A percentile compares a stretch with the other conserved stretches of the same genome.
phyloP scores from a whole-genome alignment of 2,329 filamentous ascomycete species.

The Thielaviopsis populi region DNA sequence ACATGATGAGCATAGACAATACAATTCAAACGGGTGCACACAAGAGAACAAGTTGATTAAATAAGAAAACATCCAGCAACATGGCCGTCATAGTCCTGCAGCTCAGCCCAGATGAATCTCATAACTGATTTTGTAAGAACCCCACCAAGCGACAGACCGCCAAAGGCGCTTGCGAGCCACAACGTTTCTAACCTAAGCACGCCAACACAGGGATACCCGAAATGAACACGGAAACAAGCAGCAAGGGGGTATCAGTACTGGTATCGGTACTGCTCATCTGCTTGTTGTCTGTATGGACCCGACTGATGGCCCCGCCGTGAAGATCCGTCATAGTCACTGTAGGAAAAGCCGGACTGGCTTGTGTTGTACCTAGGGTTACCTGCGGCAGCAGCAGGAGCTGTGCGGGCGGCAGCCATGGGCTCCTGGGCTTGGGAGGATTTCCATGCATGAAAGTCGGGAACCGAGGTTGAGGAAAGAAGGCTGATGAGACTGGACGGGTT shows the following conservation, averaged over 20 bases:
- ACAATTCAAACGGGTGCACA: neutral
- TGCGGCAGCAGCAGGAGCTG: slow-evolving; percentile 25
- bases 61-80: neutral
- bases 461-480: slow-evolving; percentile 49
- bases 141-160: neutral
- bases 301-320: slow-evolving; percentile 7
- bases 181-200: neutral
- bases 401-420: slow-evolving; percentile 14
- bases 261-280: slow-evolving; percentile 13
- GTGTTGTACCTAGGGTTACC: slow-evolving; percentile 30
- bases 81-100: neutral
- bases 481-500: slow-evolving; percentile 56
- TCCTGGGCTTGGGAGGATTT: slow-evolving; percentile 27
- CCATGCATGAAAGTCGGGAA: slow-evolving; percentile 47
- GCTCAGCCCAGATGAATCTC: neutral
- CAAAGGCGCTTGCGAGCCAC: neutral
- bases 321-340: slow-evolving; percentile 22
- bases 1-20: neutral
- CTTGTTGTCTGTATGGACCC: slow-evolving; percentile 8
- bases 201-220: neutral
- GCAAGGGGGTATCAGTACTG: neutral
- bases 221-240: neutral
- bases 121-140: neutral
- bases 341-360: slow-evolving; percentile 33
- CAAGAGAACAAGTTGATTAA: neutral